phyloP scores from a whole-genome alignment of 2,329 filamentous ascomycete genomes.

The Botrytis fragariae region DNA sequence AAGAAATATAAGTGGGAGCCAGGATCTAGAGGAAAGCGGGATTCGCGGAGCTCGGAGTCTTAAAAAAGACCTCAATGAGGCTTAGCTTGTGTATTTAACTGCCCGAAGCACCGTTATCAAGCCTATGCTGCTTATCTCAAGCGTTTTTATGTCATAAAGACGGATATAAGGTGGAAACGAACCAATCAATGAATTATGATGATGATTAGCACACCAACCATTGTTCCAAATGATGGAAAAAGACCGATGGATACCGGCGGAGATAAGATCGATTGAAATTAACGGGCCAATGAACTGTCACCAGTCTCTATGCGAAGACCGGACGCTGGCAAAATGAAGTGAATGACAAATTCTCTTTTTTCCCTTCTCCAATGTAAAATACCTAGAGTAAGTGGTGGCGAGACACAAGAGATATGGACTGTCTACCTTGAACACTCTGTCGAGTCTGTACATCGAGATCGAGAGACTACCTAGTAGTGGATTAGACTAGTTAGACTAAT shows the following conservation, averaged over 20 bases:
- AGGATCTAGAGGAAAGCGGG: not conserved
- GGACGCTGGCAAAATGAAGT: not conserved
- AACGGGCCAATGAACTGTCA: not conserved
- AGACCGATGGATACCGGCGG: not conserved
- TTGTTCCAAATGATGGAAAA: not conserved
- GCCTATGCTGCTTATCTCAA: not conserved
- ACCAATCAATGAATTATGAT: not conserved
- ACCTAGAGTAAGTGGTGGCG: not conserved
- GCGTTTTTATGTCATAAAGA: not conserved
- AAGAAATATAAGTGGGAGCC: not conserved
- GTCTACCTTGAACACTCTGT: not conserved
- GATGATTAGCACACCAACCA: not conserved
- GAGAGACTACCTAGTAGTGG: not conserved
- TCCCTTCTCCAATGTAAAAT: not conserved
- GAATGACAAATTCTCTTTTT: not conserved
- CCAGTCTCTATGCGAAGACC: not conserved
- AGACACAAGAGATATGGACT: not conserved
- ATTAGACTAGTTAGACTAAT: not conserved
- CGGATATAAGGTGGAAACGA: not conserved
- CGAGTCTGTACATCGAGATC: not conserved
- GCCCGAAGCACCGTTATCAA: not conserved
- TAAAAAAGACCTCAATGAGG: not conserved
- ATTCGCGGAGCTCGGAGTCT: constrained; percentile 7
- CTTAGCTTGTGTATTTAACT: not conserved
- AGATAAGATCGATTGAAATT: not conserved